Evolutionary conservation across 1,284 basidiomycete genomes (phyloP).

Genomic region (Microbotryum scabiosae): DNA sequence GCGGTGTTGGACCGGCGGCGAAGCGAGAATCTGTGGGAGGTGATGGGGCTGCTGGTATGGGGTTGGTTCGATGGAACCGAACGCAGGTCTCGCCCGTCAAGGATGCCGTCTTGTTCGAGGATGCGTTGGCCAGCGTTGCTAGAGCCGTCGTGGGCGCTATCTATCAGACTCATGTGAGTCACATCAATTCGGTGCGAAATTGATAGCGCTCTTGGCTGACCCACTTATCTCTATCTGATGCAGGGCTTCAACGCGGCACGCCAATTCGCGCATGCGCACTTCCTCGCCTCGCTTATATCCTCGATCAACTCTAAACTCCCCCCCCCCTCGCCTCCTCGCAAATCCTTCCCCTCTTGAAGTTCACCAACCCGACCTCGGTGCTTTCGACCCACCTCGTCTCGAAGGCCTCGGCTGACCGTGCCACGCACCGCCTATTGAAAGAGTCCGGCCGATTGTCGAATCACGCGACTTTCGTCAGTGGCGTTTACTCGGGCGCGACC

Average conservation of each 20-base stretch:
- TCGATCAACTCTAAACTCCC: slow-evolving; percentile 5
- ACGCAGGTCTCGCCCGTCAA: slow-evolving; percentile 19
- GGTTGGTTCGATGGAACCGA: slow-evolving; percentile 40
- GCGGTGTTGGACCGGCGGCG: slow-evolving; percentile 21
- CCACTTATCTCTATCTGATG: slow-evolving; percentile 43
- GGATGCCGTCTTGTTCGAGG: slow-evolving; percentile 32
- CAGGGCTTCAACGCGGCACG: slow-evolving; percentile 72
- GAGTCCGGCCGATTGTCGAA: slow-evolving; percentile 85
- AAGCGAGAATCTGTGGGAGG: slow-evolving; percentile 12
- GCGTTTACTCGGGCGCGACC: slow-evolving; percentile 71
- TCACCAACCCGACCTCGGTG: slow-evolving; percentile 45
- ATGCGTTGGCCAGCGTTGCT: slow-evolving; percentile 43
- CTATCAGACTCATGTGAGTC: slow-evolving; percentile 45
- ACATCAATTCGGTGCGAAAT: slow-evolving; percentile 16
- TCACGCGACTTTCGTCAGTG: slow-evolving; percentile 85
- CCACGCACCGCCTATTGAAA: slow-evolving; percentile 59
- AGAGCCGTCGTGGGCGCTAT: slow-evolving; percentile 48
- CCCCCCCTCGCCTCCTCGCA: slow-evolving; percentile 51
- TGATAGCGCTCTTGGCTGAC: slow-evolving; percentile 21
- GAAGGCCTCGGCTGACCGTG: slow-evolving; percentile 27
- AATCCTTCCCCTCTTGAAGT: slow-evolving; percentile 75
- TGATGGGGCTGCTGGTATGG: slow-evolving; percentile 31
- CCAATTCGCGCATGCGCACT: slow-evolving; percentile 74
- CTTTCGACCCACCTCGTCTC: slow-evolving; percentile 39
- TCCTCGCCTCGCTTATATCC: slow-evolving; percentile 56